Conservation (phyloP, 2,329 filamentous ascomycete genomes). For the Leptographium procerum region DNA sequence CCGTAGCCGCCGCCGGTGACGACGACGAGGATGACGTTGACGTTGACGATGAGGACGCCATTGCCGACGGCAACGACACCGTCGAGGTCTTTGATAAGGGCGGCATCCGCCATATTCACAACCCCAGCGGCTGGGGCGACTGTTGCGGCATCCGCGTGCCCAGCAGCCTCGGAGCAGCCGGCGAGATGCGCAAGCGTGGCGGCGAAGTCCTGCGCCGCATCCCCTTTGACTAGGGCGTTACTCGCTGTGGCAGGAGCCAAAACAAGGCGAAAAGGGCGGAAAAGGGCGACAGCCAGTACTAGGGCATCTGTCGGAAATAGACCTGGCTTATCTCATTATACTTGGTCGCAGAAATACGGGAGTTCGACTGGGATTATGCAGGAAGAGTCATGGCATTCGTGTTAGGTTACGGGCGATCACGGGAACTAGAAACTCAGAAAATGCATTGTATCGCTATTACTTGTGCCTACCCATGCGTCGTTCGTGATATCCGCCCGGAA, state of each 20-base stretch:
- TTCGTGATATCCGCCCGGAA: neutral
- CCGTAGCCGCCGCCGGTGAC: too few relatives aligned
- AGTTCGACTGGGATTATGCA: neutral
- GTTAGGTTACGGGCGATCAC: neutral
- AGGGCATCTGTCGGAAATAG: neutral
- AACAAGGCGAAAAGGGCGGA: too few relatives aligned
- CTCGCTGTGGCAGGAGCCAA: too few relatives aligned
- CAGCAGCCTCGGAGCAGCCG: constrained; percentile 80
- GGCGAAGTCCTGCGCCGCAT: constrained; percentile 56
- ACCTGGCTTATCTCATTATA: too few relatives aligned
- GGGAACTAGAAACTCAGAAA: neutral
- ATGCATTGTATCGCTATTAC: neutral
- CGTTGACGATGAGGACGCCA: constrained; percentile 29
- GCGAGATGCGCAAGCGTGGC: constrained; percentile 71
- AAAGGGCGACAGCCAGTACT: too few relatives aligned
- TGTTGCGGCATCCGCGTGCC: constrained; percentile 98
- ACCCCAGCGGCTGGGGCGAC: constrained; percentile 73
- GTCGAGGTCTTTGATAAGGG: constrained; percentile 52
- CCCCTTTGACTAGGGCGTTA: constrained; percentile 58
- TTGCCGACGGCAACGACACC: constrained; percentile 33
- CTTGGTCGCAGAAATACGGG: neutral
- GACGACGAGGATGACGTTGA: constrained; percentile 37
- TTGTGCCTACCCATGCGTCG: neutral
- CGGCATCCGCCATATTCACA: constrained; percentile 60
- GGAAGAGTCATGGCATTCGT: neutral